Evolutionary conservation across 306 rosid species (phyloP), one percentile per base, ranked within the genome.

Genomic region (Mimosa bimucronata): DNA sequence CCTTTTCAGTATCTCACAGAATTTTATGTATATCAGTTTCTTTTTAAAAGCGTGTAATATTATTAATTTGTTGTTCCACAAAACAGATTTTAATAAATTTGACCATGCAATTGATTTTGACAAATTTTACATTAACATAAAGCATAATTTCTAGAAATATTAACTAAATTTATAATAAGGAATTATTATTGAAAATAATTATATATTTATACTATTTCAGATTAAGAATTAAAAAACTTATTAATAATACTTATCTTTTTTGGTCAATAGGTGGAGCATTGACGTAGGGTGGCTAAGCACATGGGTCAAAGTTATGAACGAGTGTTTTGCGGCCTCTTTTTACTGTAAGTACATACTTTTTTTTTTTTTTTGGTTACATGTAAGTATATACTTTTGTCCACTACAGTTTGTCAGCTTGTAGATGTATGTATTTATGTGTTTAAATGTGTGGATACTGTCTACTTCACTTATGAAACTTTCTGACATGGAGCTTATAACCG

Each of bases 251-350:
- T 23, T 3, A 10, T 23, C 3, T 6, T n/a, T 57, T 14, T 23
- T 57, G 64, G 15, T 9, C 23, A 10, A 57, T 73, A 92, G 98
- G 87, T 94, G 97, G 98, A 94, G 91, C 90, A 94, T 94, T 71
- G 98, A 94, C 81, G 89, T 91, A 57, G 98, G 97, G 2, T 91
- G 97, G 98, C 74, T 93, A 73, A 94, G 98, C 72, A 91, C 97
- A 50, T 92, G 98, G 97, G 97, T 91, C 53, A 92, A 87, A 79
- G 84, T 91, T 48, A 40, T 89, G 73, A 94, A 92, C 37, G 97
- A 94, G 81, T 94, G 98, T 97, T 89, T 94, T 84, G 97, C 97
- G 25, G 97, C 97, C 76, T 83, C 97, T 21, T 50, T 92, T 40
- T 94, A 89, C 77, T n/a, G 98, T 92, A 86, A 91, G 98, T 83